These are phyloP conservation scores for Xylaria telfairii DNA, from an alignment of 495 filamentous ascomycete species.

Conservation along the genomic window DNA sequence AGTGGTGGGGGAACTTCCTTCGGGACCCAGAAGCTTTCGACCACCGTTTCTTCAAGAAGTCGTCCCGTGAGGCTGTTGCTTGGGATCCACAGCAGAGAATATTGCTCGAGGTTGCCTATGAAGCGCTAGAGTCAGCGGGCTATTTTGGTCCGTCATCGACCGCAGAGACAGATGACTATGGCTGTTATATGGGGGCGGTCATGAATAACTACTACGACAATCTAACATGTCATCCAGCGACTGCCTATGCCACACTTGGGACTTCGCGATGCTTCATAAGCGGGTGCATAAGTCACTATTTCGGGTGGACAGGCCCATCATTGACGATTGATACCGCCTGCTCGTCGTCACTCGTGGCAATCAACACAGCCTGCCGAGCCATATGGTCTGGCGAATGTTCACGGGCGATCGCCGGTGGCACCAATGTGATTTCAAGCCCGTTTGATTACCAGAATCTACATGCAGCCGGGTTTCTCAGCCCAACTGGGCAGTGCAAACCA, in stretches of 20 bases:
- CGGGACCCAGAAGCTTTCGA: conserved; percentile 42
- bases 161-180: conserved; percentile 43
- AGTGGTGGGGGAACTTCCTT: conserved; percentile 41
- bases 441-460: conserved; percentile 43
- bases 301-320: conserved; percentile 56
- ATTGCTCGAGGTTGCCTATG: conserved; percentile 55
- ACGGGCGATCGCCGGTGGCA: conserved; percentile 48
- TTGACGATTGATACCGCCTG: conserved; percentile 62
- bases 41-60: conserved; percentile 50
- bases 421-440: conserved; percentile 34
- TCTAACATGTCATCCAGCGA: conserved; percentile 34
- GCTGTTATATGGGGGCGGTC: conserved; percentile 41
- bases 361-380: conserved; percentile 51
- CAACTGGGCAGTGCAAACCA: conserved; percentile 37
- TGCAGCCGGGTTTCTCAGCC: conserved; percentile 50
- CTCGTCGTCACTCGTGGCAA: conserved; percentile 52
- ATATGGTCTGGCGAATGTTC: conserved; percentile 49
- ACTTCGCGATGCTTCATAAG: conserved; percentile 34
- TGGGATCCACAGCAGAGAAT: conserved; percentile 62
- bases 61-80: conserved; percentile 50
- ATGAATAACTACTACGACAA: conserved; percentile 43
- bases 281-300: conserved; percentile 47
- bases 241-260: conserved; percentile 33
- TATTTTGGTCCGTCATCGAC: conserved; percentile 27
- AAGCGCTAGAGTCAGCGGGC: conserved; percentile 46